Base-by-base conservation (phyloP, 2,329 filamentous ascomycete species). In the Fusarium marasasianum region DNA sequence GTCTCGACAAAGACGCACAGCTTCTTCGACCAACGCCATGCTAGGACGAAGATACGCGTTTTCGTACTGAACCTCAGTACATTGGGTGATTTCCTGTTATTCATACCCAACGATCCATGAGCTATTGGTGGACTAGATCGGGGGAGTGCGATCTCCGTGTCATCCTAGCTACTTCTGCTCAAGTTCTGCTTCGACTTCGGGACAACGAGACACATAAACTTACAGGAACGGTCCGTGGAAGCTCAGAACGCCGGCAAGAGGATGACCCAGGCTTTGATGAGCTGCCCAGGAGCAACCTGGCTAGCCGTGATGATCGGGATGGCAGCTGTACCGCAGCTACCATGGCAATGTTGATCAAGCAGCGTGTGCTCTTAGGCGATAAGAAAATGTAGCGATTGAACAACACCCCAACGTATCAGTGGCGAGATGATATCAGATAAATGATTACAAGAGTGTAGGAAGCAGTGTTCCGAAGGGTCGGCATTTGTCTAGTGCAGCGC, bases 51-150 rank as follows among this genome's bases (percentile, higher is more conserved):
- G 1, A 26, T 26, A 20, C 24, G 13, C 20, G 5, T 9, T 20
- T 20, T 45, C 18, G 43, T 20, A 26, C 17, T 2, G 13, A 8
- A n/a, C 14, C 8, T 11, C 22, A n/a, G 22, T n/a, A 43, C 8
- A 41, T 43, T 15, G 14, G 1, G 14, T 7, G 22, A 6, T 5
- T 0, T 10, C 0, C 2, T 43, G 22, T 15, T n/a, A n/a, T 9
- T 14, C 4, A 41, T 14, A 8, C 22, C 22, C 22, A 15, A 17
- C 40, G 22, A 11, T 11, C 14, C 22, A 15, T 43, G 14, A n/a
- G 9, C 22, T 3, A 15, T n/a, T 1, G 22, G 5, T 2, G 40
- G 8, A 1, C 22, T 0, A n/a, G 22, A 43, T 43, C 22, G 40
- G 17, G 6, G 40, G 40, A 41, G 11, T 14, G 40, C 20, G 8